Conservation (phyloP, 257 asterid genomes). For the Galeopsis tetrahit region DNA sequence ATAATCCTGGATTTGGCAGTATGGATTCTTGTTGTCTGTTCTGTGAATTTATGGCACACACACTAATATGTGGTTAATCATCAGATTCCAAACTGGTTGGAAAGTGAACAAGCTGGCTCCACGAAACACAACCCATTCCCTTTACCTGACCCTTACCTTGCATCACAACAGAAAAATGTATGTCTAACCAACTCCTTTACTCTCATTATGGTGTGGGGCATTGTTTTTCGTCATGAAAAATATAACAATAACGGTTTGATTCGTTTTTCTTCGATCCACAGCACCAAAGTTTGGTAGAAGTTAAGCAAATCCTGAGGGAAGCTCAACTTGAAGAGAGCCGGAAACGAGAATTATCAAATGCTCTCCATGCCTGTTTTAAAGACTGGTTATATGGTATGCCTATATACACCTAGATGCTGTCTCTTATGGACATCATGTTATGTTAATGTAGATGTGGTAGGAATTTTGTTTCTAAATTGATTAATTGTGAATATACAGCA, state of each 20-base stretch:
- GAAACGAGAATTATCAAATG: constrained; percentile 74
- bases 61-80: constrained; percentile 32
- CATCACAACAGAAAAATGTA: constrained; percentile 80
- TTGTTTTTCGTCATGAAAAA: constrained; percentile 13
- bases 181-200: constrained; percentile 31
- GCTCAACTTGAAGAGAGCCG: constrained; percentile 73
- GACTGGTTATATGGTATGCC: constrained; percentile 82
- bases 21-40: constrained; percentile 44
- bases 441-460: not conserved
- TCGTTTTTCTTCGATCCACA: constrained; percentile 42
- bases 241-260: constrained; percentile 19
- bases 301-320: constrained; percentile 70
- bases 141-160: constrained; percentile 77
- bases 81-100: constrained; percentile 84
- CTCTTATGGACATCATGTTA: constrained; percentile 8
- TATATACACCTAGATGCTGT: constrained; percentile 6
- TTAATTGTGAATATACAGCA: constrained; percentile 51
- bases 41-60: constrained; percentile 18
- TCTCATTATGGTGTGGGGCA: not conserved
- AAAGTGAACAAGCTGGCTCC: constrained; percentile 64
- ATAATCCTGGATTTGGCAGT: constrained; percentile 15
- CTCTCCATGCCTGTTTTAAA: constrained; percentile 76
- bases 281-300: constrained; percentile 71
- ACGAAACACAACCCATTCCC: constrained; percentile 80
- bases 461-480: constrained; percentile 15